phyloP scores from a whole-genome alignment of 225 moss, liverwort and hornwort genomes.

The Bryum argenteum region DNA sequence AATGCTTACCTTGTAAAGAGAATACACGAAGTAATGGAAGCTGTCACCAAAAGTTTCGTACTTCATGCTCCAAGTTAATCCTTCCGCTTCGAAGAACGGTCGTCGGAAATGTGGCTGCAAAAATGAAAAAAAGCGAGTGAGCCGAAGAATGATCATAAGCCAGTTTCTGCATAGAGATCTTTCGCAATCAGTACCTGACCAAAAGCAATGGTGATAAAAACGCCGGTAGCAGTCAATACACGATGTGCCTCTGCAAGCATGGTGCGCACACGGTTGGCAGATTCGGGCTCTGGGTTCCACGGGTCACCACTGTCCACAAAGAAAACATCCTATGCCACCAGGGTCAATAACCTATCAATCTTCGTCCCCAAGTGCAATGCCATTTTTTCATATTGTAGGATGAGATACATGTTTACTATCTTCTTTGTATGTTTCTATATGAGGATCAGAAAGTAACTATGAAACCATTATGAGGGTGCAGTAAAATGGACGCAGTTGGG shows the following conservation, averaged over 20 bases:
- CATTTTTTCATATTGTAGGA: neutral
- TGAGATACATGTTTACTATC: too few species aligned
- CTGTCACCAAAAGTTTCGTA: conserved; percentile 78
- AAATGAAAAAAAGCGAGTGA: neutral
- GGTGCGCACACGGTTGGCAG: conserved; percentile 50
- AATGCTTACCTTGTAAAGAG: conserved; percentile 66
- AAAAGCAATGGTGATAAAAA: conserved; percentile 86
- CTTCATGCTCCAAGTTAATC: conserved; percentile 83
- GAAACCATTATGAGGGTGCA: neutral
- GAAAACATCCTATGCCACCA: conserved; percentile 84
- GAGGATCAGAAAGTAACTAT: too few species aligned
- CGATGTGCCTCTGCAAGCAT: conserved; percentile 84
- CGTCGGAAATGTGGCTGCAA: conserved; percentile 87
- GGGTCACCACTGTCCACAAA: conserved; percentile 96
- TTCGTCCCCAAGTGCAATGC: too few species aligned
- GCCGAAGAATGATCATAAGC: neutral
- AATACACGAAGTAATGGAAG: conserved; percentile 92
- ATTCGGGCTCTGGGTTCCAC: conserved; percentile 75
- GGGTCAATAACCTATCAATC: conserved; percentile 26
- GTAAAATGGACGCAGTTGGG: neutral
- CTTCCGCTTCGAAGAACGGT: conserved; percentile 77
- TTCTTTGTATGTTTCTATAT: too few species aligned
- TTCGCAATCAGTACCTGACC: conserved; percentile 71
- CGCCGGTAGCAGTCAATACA: conserved; percentile 70
- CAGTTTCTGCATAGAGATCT: neutral